Evolutionary conservation across 1,284 basidiomycete genomes (phyloP).

Genomic region (Dichomitus squalens): DNA sequence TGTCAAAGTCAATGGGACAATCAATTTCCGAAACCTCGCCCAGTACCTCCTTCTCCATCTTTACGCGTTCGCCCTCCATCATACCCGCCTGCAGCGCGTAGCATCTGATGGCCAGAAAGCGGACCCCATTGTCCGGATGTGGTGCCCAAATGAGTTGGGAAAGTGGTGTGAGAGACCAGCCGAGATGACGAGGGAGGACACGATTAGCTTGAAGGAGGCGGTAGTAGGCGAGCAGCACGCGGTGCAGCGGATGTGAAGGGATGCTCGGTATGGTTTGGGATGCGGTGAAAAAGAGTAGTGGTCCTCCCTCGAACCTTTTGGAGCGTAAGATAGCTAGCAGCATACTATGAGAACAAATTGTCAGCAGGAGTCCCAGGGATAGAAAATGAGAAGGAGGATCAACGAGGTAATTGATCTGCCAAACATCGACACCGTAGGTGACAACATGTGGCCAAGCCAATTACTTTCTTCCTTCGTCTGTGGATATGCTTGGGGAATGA

Average conservation of each 20-base stretch:
- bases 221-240: conserved; percentile 77
- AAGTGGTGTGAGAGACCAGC: conserved; percentile 69
- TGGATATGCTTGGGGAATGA: not conserved
- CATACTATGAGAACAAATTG: conserved; percentile 34
- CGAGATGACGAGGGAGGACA: conserved; percentile 58
- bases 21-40: conserved; percentile 59
- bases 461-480: too few relatives aligned
- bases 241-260: conserved; percentile 55
- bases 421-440: not conserved
- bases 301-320: conserved; percentile 54
- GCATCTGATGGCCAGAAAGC: conserved; percentile 75
- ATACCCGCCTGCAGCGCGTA: conserved; percentile 77
- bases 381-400: too few relatives aligned
- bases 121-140: conserved; percentile 63
- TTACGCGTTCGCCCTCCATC: conserved; percentile 73
- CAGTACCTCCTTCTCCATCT: conserved; percentile 62
- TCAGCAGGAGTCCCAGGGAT: too few relatives aligned
- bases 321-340: conserved; percentile 50
- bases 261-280: conserved; percentile 34
- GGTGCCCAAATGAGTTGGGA: conserved; percentile 57
- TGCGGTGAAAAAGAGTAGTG: conserved; percentile 46
- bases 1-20: conserved; percentile 56
- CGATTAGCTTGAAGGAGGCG: conserved; percentile 78
- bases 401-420: not conserved
- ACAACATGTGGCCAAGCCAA: too few relatives aligned